Evolutionary conservation across 768 basidiomycete species (phyloP), one percentile per base, ranked within the genome.

Genomic region (Panaeolus papilionaceus): DNA sequence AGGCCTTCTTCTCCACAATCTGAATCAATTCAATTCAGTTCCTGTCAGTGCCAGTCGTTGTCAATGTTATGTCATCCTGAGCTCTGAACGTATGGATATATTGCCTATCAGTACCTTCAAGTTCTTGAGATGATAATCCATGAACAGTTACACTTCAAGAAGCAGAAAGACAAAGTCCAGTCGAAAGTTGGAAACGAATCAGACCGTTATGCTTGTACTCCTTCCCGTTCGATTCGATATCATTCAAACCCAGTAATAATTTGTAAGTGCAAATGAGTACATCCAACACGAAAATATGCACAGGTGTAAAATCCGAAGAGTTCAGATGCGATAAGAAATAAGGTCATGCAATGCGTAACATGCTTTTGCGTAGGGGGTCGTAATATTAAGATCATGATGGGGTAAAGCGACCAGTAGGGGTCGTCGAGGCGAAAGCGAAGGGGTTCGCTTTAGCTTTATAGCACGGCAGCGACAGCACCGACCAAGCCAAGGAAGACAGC

Each of bases 401-500:
- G 44, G 16, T 6, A 45, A 45, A 18, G 12, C 16, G 44, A 33
- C 5, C 33, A 33, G 33, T 5, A 3, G 33, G 33, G 33, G 33
- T 33, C 33, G 33, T 33, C 33, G 33, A 33, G 5, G 33, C 33
- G 33, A 45, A 45, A 18, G 12, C 16, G 44, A 3, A 16, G 44
- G 16, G 7, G 9, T 14, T 20, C 44, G 44, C 37, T 47, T 18
- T 23, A 16, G 28, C 12, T 54, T 67, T 72, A 76, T 38, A 72
- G 64, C 26, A 73, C 38, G 10, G 74, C 72, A 51, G 70, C 47
- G 7, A 73, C 66, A n/a, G 71, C 64, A 18, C 74, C 75, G 37
- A 66, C 69, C 20, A 77, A 18, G 12, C 72, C 71, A n/a, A 78
- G 20, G n/a, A 71, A 38, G n/a, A 70, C 26, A 38, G 68, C 68